These are phyloP conservation scores for Neltuma alba DNA, from an alignment of 306 rosid genomes.

Conservation along the genomic window DNA sequence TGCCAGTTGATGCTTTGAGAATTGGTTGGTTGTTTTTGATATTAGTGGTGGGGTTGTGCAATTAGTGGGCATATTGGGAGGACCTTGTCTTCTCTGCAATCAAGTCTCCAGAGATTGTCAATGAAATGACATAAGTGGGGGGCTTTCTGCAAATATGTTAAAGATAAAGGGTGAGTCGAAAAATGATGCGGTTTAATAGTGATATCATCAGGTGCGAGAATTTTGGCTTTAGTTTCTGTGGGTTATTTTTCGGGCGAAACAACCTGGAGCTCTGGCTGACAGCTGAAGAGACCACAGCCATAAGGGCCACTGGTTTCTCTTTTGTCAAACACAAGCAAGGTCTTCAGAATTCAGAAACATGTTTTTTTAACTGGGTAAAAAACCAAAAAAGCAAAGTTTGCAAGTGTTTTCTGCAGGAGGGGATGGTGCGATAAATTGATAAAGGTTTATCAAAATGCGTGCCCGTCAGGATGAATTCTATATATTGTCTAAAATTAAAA, in stretches of 20 bases:
- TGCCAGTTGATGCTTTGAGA: conserved; percentile 34
- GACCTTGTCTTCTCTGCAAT: conserved; percentile 44
- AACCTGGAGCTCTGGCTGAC: not conserved
- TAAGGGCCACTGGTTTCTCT: conserved; percentile 1
- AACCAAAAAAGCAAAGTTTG: not conserved
- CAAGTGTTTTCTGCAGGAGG: not conserved
- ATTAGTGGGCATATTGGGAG: conserved; percentile 40
- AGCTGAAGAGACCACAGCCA: not conserved
- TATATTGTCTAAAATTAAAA: not conserved
- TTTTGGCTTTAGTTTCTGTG: not conserved
- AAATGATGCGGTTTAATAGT: not conserved
- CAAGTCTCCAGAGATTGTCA: conserved; percentile 21
- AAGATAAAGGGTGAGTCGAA: not conserved
- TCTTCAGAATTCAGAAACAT: not conserved
- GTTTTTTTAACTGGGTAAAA: not conserved
- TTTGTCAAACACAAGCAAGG: not conserved
- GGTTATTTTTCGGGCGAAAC: not conserved
- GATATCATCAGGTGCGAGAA: not conserved
- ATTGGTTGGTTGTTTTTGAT: conserved; percentile 28
- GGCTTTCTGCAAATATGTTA: not conserved
- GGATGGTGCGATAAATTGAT: not conserved
- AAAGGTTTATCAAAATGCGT: not conserved
- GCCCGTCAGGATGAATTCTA: not conserved
- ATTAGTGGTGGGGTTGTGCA: conserved; percentile 51
- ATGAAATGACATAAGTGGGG: conserved; percentile 8